Evolutionary conservation across 495 filamentous ascomycete genomes (phyloP), one percentile per base, ranked within the genome.

Genomic region (Astrothelium subdiscretum): DNA sequence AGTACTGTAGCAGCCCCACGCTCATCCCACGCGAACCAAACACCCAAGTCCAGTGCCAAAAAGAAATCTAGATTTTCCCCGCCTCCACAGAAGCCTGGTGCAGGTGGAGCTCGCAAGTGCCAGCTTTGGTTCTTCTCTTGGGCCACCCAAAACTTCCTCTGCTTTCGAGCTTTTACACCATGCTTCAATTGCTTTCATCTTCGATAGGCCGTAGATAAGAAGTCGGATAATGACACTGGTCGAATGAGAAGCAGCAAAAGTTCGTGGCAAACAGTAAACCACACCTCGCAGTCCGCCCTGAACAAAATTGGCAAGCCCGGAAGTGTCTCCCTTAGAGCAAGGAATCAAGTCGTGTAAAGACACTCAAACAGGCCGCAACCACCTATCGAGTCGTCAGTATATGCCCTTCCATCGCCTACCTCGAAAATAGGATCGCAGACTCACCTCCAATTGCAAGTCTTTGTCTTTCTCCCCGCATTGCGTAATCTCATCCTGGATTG

Each of bases 341-440:
- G 22, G 92, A 97, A 78, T 97, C 92, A 69, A 97, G 85, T 75
- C 92, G 83, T 62, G 92, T 97, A 73, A 96, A 97, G 68, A 97
- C 92, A 78, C 87, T 96, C 74, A 97, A 80, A 75, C 92, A 96
- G 63, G 92, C 92, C 57, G 92, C 91, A 59, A 97, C 89, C 69
- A 97, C 82, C 87, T 88, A 69, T 51, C 43, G 3, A 59, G n/a
- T 64, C 38, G 65, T 59, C 60, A 62, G 35, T 20, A 42, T 27
- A 5, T 20, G 5, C 20, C 20, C 5, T 48, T 22, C n/a, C 20
- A 5, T 48, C 12, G 12, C n/a, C 43, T 15, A 38, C 6, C 35
- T n/a, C n/a, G n/a, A n/a, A 38, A 48, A 15, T 18, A 48, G n/a
- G 43, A 15, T 8, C 48, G 20, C 22, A 62, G 65, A 71, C 81